Evolutionary conservation across 345 rosid genomes (phyloP).

Genomic region (Citrus glauca): DNA sequence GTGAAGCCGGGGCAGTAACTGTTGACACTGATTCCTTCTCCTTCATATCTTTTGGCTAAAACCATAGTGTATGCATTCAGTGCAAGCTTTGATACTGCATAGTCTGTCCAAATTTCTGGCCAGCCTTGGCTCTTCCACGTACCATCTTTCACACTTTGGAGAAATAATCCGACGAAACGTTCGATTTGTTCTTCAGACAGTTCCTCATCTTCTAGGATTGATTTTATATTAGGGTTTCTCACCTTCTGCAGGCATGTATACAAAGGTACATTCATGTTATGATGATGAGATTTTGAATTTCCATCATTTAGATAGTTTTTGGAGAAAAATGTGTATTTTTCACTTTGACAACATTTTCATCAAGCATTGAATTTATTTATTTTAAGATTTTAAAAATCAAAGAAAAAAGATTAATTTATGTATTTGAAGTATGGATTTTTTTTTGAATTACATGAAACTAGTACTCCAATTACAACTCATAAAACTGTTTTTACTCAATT

Average conservation of each 20-base stretch:
- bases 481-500: too few relatives aligned
- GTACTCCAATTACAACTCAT: too few relatives aligned
- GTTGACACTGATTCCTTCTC: slow-evolving; percentile 45
- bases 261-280: background rate
- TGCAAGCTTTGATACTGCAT: slow-evolving; percentile 84
- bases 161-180: slow-evolving; percentile 37
- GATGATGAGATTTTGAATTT: background rate
- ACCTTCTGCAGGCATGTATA: slow-evolving; percentile 49
- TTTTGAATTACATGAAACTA: too few relatives aligned
- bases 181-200: slow-evolving; percentile 48
- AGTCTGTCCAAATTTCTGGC: slow-evolving; percentile 82
- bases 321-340: background rate
- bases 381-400: too few relatives aligned
- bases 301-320: background rate
- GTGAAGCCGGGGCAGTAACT: slow-evolving; percentile 90
- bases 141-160: slow-evolving; percentile 47
- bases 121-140: slow-evolving; percentile 72
- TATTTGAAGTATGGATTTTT: too few relatives aligned
- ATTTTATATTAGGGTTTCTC: slow-evolving; percentile 43
- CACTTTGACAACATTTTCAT: too few relatives aligned
- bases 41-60: slow-evolving; percentile 39
- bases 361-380: too few relatives aligned
- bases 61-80: slow-evolving; percentile 69
- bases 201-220: slow-evolving; percentile 38
- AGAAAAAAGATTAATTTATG: too few relatives aligned